phyloP scores from a whole-genome alignment of 768 basidiomycete genomes.

The Rossbeevera mucosa region DNA sequence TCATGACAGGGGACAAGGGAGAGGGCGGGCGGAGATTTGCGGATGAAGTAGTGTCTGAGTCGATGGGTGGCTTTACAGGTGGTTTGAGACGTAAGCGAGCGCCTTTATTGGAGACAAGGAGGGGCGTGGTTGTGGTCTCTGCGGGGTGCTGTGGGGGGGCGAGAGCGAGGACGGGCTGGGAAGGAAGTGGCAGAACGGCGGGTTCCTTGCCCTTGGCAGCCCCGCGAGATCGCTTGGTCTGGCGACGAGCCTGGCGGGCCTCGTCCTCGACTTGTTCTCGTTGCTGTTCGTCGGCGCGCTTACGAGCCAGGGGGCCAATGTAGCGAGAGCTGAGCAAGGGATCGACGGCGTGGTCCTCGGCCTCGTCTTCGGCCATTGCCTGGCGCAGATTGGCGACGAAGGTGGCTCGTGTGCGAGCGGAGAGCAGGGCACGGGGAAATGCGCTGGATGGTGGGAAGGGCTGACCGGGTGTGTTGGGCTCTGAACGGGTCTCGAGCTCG shows the following conservation, averaged over 20 bases:
- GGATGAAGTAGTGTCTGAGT: conserved; percentile 16
- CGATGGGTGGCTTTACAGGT: conserved; percentile 30
- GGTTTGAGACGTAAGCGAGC: conserved; percentile 48
- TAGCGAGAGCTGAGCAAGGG: conserved; percentile 45
- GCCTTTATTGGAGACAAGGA: conserved; percentile 45
- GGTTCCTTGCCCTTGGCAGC: conserved; percentile 39
- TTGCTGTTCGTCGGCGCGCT: conserved; percentile 42
- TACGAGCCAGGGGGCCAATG: conserved; percentile 40
- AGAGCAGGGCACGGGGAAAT: conserved; percentile 46
- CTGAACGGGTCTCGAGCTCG: conserved; percentile 50
- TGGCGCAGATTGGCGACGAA: conserved; percentile 47
- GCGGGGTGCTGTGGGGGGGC: conserved; percentile 18
- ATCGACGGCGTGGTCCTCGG: conserved; percentile 44
- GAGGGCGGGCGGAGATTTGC: conserved; percentile 24
- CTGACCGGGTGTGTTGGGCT: conserved; percentile 25
- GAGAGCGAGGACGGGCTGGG: conserved; percentile 27
- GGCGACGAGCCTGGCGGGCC: conserved; percentile 37
- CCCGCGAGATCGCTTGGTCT: conserved; percentile 30
- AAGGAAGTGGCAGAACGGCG: conserved; percentile 16
- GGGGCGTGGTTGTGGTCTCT: conserved; percentile 21
- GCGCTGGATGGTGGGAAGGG: conserved; percentile 42
- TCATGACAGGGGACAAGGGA: conserved; percentile 32
- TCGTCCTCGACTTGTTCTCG: conserved; percentile 44
- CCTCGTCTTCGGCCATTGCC: conserved; percentile 41
- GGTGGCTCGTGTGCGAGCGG: conserved; percentile 38